phyloP scores from a whole-genome alignment of 345 rosid species.

The Aegle marmelos region DNA sequence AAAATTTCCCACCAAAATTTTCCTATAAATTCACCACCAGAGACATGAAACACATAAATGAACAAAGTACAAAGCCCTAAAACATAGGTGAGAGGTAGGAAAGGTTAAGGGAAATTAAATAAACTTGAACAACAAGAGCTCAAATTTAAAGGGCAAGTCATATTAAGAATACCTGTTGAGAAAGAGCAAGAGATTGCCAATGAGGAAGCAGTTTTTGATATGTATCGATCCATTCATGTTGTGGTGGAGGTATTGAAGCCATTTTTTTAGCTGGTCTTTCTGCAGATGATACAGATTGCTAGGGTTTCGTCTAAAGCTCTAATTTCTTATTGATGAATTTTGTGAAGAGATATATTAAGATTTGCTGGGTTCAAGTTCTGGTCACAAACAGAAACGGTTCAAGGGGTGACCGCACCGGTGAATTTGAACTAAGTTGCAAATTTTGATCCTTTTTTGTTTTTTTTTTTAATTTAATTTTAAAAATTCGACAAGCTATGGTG shows the following conservation, averaged over 20 bases:
- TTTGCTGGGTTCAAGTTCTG: neutral
- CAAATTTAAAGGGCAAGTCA: neutral
- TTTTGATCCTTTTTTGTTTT: neutral
- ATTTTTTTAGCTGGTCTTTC: constrained; percentile 9
- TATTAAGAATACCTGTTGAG: constrained; percentile 42
- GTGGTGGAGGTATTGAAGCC: constrained; percentile 39
- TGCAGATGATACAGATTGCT: neutral
- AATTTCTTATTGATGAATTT: neutral
- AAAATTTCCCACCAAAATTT: neutral
- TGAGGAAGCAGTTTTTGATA: constrained; percentile 48
- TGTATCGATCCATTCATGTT: constrained; percentile 61
- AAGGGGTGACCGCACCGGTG: neutral
- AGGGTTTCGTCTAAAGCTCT: constrained; percentile 2
- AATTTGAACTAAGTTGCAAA: neutral
- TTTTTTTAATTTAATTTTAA: neutral
- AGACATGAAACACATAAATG: neutral
- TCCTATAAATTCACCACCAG: neutral
- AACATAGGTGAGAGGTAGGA: neutral
- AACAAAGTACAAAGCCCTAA: neutral
- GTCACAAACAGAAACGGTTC: neutral
- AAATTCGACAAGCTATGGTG: neutral
- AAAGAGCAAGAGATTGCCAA: constrained; percentile 48
- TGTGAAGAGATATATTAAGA: neutral
- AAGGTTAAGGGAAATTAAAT: neutral
- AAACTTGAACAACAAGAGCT: neutral